Evolutionary conservation across 1,139 yeast genomes (phyloP), one percentile per base, ranked within the genome.

Genomic region (Protomyces pachydermus): DNA sequence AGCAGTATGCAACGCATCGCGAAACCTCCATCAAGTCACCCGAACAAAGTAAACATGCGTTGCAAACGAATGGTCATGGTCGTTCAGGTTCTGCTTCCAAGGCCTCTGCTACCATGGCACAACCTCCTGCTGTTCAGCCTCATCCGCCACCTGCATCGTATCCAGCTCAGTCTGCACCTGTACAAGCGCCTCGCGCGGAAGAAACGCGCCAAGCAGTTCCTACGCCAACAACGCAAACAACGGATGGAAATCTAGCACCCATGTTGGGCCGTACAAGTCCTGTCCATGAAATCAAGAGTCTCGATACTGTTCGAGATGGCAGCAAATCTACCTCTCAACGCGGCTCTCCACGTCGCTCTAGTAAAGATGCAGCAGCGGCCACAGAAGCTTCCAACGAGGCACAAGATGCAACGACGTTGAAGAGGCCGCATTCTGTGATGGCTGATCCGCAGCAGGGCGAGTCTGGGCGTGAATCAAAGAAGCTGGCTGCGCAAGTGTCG

Each of bases 241-340:
- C 58, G 12, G 60, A 56, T 25, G 54, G 58, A 9, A 60, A 50
- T 35, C 28, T 60, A 16, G 64, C 64, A 2, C 64, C 64, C 12
- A 60, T 60, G 54, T 54, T 60, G 10, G 64, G 64, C 16, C 48
- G 64, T 23, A 55, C 60, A n/a, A 60, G 63, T 52, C 61, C 67
- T 20, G 67, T 51, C 32, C 32, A 57, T 14, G 57, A 55, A 34
- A 48, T 64, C 56, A 61, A 60, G 42, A 18, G 65, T 14, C 39
- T 54, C 23, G 65, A 66, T 9, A 12, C 52, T 3, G 39, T 55
- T 14, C 55, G 52, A 25, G 61, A 57, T 4, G 66, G 14, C 65
- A 67, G 32, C 32, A 28, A 28, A 28, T 6, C 32, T 28, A 6
- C 32, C 32, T 28, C 32, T 5, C 32, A 28, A 28, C 32, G 32